Percentiles rank a stretch among this genome's conserved stretches.
Conservation (phyloP, 2,329 filamentous ascomycete genomes). For the Colletotrichum horii region DNA sequence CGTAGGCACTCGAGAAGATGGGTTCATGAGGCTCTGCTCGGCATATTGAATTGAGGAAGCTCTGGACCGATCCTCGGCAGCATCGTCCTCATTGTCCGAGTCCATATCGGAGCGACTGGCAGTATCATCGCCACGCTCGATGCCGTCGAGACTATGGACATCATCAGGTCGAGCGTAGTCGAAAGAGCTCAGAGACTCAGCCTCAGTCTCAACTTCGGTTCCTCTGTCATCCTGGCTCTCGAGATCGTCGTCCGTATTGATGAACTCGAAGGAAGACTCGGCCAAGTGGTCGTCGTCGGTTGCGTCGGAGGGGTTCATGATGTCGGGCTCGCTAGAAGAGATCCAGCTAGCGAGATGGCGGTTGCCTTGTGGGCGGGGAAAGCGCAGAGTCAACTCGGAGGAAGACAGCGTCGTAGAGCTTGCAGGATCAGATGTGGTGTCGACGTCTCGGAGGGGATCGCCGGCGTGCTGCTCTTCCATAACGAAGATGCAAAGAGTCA, state of each 20-base stretch:
- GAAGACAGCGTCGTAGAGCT: conserved; percentile 34
- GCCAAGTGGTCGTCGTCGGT: conserved; percentile 50
- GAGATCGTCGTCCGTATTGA: conserved; percentile 59
- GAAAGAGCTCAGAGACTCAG: conserved; percentile 56
- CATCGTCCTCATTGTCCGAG: conserved; percentile 19
- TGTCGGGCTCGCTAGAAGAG: conserved; percentile 61
- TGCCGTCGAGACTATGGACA: conserved; percentile 55
- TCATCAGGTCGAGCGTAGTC: conserved; percentile 55
- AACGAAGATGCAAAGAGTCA: conserved; percentile 44
- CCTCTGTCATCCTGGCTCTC: conserved; percentile 56
- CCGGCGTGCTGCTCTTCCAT: conserved; percentile 54
- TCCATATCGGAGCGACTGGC: conserved; percentile 15
- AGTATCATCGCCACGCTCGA: conserved; percentile 49
- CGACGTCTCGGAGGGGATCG: conserved; percentile 13
- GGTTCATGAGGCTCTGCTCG: conserved; percentile 51
- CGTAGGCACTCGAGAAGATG: conserved; percentile 32
- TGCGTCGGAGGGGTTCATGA: conserved; percentile 52
- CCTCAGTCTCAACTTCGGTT: conserved; percentile 45
- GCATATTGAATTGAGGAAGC: conserved; percentile 53
- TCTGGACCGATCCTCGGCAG: conserved; percentile 28
- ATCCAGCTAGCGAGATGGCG: conserved; percentile 64
- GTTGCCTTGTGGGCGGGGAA: conserved; percentile 61
- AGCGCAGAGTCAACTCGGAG: conserved; percentile 58
- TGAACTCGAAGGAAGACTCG: conserved; percentile 63
- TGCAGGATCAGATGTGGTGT: conserved; percentile 24